A percentile compares a stretch with the other conserved stretches of the same genome.
phyloP scores from a whole-genome alignment of 148 eudicot species.

The Amaranthus hypochondriacus region DNA sequence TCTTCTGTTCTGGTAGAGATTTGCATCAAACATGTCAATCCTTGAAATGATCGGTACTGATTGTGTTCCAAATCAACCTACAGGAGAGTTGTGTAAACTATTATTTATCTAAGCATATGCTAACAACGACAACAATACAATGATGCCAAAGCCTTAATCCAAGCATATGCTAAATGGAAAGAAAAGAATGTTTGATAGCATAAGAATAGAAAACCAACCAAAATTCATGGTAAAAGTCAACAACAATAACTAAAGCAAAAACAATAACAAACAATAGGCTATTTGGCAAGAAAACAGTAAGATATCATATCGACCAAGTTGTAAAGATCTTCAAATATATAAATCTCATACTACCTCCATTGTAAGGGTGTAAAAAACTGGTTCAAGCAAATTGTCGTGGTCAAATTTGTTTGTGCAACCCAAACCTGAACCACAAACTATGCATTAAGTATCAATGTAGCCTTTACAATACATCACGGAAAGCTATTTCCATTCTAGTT shows the following conservation, averaged over 20 bases:
- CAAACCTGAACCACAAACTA: too few species aligned
- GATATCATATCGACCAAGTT: neutral
- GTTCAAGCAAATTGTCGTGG: neutral
- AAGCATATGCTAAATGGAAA: neutral
- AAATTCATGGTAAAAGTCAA: neutral
- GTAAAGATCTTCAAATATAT: neutral
- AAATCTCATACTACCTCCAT: neutral
- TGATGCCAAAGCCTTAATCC: too few species aligned
- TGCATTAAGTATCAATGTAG: too few species aligned
- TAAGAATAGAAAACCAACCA: neutral
- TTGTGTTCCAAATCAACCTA: conserved; percentile 98
- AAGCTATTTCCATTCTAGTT: too few species aligned
- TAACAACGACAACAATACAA: too few species aligned
- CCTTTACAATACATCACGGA: too few species aligned
- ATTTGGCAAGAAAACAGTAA: too few species aligned
- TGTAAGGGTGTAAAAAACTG: neutral
- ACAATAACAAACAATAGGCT: too few species aligned
- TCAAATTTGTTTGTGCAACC: too few species aligned
- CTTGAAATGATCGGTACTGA: conserved; percentile 90
- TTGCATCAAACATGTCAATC: conserved; percentile 97
- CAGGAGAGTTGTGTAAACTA: conserved; percentile 9
- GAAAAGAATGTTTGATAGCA: neutral
- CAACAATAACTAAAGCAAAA: too few species aligned
- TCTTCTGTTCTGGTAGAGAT: conserved; percentile 95
- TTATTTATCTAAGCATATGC: neutral